Evolutionary conservation across 106 monocot genomes (phyloP), one percentile per base, ranked within the genome.

Genomic region (Acorus gramineus): DNA sequence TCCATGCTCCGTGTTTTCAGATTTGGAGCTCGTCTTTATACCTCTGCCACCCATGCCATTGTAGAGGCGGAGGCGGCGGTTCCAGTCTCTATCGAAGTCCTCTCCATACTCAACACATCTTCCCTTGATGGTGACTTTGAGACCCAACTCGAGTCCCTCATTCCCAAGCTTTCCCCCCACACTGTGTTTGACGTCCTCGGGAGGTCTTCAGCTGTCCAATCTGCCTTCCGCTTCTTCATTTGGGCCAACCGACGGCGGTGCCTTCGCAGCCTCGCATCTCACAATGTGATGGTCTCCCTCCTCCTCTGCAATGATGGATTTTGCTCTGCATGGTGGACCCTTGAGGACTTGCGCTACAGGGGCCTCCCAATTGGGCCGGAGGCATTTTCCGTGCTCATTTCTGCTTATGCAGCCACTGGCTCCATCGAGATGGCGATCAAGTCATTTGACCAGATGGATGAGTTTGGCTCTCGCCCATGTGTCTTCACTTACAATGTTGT

Each of bases 401-500:
- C 72, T 5, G 76, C 70, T 8, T 92, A 92, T 46, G 54, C 78
- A 3, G 81, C 61, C 8, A 64, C 89, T 42, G 74, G 91, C 9
- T 66, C 66, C n/a, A 91, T 85, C 43, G 74, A 79, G 66, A 55
- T 62, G n/a, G 66, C 75, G 51, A 85, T 85, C 55, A 59, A 92
- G 50, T 83, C 79, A 60, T 62, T 71, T 3, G 91, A 86, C 66
- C 71, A 56, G 56, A 70, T 75, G 56, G 89, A 92, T 91, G 59
- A 47, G 13, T 83, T 85, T 3, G 91, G 85, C 66, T 64, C 62
- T 4, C 67, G 60, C 69, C 62, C 46, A 10, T 88, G 85, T 62
- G 72, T 81, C 4, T 83, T 83, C 67, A 67, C 85, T 12, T 89
- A 83, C 79, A 88, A 88, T 65, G 71, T 85, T 4, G 4, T 89